phyloP scores from a whole-genome alignment of 208 protist species.

The Naegleria lovaniensis region DNA sequence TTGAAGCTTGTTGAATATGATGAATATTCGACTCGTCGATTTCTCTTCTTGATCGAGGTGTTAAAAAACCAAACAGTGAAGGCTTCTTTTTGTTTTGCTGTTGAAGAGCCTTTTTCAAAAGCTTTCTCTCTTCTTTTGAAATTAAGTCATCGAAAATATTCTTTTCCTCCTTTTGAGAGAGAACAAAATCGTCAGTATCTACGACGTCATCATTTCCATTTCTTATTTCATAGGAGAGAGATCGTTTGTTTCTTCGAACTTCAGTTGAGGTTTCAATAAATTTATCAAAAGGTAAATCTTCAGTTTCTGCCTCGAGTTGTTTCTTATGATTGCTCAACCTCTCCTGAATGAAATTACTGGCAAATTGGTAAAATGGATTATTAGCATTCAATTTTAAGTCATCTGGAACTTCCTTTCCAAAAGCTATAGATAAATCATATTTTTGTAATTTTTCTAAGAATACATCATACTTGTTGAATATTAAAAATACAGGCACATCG shows the following conservation, averaged over 20 bases:
- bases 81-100: background rate
- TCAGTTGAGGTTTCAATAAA: background rate
- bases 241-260: background rate
- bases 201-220: background rate
- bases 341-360: background rate
- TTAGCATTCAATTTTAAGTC: background rate
- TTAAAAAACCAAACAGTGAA: background rate
- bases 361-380: background rate
- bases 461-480: conserved; percentile 74
- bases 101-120: background rate
- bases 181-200: background rate
- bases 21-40: background rate
- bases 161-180: background rate
- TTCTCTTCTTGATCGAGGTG: background rate
- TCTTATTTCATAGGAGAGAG: background rate
- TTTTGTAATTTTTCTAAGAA: conserved; percentile 64
- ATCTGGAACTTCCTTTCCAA: background rate
- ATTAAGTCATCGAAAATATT: background rate
- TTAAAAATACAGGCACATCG: conserved; percentile 64
- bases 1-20: background rate
- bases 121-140: background rate
- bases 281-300: background rate
- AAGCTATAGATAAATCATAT: background rate
- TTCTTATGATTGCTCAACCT: background rate
- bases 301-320: background rate